Conservation (phyloP, 768 basidiomycete species). For the Rhizopogon rudus region DNA sequence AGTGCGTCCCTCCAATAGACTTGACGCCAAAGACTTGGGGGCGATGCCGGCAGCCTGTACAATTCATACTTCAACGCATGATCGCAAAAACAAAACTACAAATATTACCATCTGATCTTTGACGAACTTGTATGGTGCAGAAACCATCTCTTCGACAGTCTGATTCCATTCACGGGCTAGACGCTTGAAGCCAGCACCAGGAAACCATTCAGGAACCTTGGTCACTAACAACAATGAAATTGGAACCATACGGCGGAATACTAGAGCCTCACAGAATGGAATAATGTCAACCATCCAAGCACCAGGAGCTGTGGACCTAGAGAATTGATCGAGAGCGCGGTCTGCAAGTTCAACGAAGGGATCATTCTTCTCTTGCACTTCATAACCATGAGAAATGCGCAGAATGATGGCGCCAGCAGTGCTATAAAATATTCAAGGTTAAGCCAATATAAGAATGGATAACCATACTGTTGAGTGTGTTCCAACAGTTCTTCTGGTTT, state of each 20-base stretch:
- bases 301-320: conserved; percentile 43
- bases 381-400: conserved; percentile 50
- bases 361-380: conserved; percentile 46
- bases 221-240: conserved; percentile 24
- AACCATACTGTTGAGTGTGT: conserved; percentile 36
- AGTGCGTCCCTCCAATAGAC: conserved; percentile 46
- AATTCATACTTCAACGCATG: not conserved
- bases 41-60: conserved; percentile 49
- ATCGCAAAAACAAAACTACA: not conserved
- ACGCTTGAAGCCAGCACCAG: conserved; percentile 49
- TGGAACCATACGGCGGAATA: not conserved
- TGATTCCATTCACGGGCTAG: conserved; percentile 48
- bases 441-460: not conserved
- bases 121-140: conserved; percentile 50
- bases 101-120: conserved; percentile 53
- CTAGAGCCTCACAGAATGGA: conserved; percentile 29
- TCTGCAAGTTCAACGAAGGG: conserved; percentile 51
- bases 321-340: conserved; percentile 47
- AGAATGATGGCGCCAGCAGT: conserved; percentile 51
- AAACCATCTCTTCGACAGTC: conserved; percentile 51
- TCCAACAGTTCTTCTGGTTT: conserved; percentile 32
- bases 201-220: conserved; percentile 51
- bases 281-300: conserved; percentile 47
- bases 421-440: conserved; percentile 17
- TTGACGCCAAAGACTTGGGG: conserved; percentile 49